Conservation (phyloP, 164 flowering plant species). For the Sextonia rubra region DNA sequence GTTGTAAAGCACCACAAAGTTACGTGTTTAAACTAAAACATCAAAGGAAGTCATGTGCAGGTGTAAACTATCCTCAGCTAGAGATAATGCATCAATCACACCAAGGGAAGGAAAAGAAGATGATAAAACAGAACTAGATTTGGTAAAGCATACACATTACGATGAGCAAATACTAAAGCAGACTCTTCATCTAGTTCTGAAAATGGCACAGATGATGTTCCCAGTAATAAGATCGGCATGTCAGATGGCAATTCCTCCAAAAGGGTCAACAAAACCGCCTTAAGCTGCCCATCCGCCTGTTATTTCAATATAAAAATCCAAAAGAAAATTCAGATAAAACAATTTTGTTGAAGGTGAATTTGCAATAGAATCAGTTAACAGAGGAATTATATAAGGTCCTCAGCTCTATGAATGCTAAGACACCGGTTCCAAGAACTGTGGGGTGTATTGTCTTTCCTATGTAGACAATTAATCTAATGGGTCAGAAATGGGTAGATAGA, state of each 20-base stretch:
- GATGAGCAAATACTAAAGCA: slow-evolving; percentile 54
- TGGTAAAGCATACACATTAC: slow-evolving; percentile 62
- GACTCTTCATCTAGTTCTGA: slow-evolving; percentile 38
- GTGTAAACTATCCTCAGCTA: not conserved
- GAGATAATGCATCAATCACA: not conserved
- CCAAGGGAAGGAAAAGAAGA: not conserved
- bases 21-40: too few relatives aligned
- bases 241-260: slow-evolving; percentile 94
- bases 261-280: slow-evolving; percentile 76
- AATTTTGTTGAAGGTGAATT: not conserved
- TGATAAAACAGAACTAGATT: slow-evolving; percentile 2
- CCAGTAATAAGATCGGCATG: slow-evolving; percentile 74
- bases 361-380: not conserved
- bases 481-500: not conserved
- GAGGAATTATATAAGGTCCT: too few relatives aligned
- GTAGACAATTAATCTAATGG: not conserved
- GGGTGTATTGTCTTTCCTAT: not conserved
- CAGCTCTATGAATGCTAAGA: too few relatives aligned
- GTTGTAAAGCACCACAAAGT: too few relatives aligned
- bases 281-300: slow-evolving; percentile 97
- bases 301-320: slow-evolving; percentile 11
- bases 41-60: not conserved
- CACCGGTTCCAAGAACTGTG: not conserved
- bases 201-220: slow-evolving; percentile 50
- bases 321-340: slow-evolving; percentile 1